Evolutionary conservation across 345 rosid species (phyloP).

Genomic region (Trapa incisa): DNA sequence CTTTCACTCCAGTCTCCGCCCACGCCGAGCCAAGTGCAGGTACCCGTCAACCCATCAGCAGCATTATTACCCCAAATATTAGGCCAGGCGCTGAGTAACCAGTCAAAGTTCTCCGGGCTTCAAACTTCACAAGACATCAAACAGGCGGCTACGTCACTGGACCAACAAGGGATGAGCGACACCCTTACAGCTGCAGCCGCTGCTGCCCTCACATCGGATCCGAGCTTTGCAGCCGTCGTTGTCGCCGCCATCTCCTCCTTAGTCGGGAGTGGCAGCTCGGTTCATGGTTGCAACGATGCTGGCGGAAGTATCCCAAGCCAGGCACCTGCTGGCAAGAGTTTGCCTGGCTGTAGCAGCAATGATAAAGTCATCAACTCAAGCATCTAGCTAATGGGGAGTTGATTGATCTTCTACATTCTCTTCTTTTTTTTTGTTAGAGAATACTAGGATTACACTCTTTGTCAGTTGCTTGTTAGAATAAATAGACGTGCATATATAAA

Average conservation of each 20-base stretch:
- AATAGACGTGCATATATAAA: too few relatives aligned
- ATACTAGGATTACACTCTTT: too few relatives aligned
- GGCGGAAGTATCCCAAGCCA: background rate
- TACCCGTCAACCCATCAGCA: slow-evolving; percentile 22
- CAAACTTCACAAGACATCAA: slow-evolving; percentile 45
- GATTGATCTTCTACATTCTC: background rate
- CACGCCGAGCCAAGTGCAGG: slow-evolving; percentile 21
- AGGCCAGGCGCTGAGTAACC: slow-evolving; percentile 48
- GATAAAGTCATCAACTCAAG: background rate
- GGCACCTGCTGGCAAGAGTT: background rate
- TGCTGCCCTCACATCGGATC: slow-evolving; percentile 38
- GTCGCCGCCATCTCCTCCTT: slow-evolving; percentile 54
- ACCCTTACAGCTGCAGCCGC: slow-evolving; percentile 15
- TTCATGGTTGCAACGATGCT: slow-evolving; percentile 12
- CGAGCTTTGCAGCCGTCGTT: slow-evolving; percentile 53
- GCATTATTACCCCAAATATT: slow-evolving; percentile 46
- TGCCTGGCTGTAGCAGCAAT: too few relatives aligned
- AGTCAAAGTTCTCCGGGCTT: slow-evolving; percentile 48
- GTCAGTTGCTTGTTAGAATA: too few relatives aligned
- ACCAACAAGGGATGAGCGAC: slow-evolving; percentile 7
- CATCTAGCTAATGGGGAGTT: background rate
- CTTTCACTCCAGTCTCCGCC: slow-evolving; percentile 29
- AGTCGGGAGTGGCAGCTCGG: slow-evolving; percentile 33
- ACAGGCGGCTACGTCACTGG: slow-evolving; percentile 9
- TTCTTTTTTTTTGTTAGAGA: background rate